Evolutionary conservation across 2,329 filamentous ascomycete species (phyloP).

Genomic region (Venturia effusa): DNA sequence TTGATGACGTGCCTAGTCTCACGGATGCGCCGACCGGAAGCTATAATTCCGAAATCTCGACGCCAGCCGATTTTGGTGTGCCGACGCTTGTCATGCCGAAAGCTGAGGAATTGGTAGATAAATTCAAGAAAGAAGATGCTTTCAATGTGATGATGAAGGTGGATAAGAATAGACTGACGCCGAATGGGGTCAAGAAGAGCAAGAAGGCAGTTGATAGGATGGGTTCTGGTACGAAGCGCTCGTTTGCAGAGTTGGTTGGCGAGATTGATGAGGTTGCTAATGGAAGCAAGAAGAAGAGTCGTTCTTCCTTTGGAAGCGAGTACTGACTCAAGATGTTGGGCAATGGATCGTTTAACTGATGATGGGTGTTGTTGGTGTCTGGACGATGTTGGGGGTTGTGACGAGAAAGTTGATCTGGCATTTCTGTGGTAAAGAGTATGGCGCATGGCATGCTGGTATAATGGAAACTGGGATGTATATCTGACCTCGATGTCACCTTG

Average conservation of each 20-base stretch:
- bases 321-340: background rate
- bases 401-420: background rate
- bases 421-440: background rate
- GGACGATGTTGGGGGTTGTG: background rate
- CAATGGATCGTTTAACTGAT: background rate
- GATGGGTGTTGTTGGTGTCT: background rate
- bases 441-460: background rate
- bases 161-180: background rate
- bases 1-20: background rate
- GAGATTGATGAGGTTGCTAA: background rate
- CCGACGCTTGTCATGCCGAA: background rate
- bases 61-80: background rate
- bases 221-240: background rate
- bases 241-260: background rate
- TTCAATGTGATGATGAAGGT: background rate
- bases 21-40: background rate
- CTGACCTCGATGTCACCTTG: background rate
- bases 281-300: background rate
- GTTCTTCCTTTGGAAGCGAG: background rate
- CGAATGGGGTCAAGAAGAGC: background rate
- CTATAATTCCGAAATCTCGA: background rate
- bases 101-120: background rate
- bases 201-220: background rate
- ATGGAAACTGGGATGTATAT: background rate
- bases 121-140: background rate